Base-by-base conservation (phyloP, 768 basidiomycete species). In the Favolaschia claudopus region DNA sequence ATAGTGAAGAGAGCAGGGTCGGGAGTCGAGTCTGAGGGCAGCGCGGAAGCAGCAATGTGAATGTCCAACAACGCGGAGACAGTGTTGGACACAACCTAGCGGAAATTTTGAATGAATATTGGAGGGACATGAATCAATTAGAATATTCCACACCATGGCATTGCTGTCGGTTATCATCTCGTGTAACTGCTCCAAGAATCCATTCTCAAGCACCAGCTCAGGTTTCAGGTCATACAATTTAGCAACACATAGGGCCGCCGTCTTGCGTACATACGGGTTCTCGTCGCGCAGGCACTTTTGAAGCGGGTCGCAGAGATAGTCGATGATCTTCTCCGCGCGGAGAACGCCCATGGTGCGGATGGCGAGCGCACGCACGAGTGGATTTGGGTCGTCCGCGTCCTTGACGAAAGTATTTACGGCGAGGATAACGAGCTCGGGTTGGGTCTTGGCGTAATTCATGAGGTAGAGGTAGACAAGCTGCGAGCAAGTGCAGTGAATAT, bases 371-470 rank as follows among this genome's bases (percentile, higher is more conserved):
- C 97, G 89, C 24, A 99, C 92, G 52, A 99, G 91, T 0, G 97
- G 97, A 69, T 99, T 99, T 10, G 93, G 88, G 71, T 99, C 97
- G 64, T 96, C 95, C 0, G 95, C 89, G 74, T 99, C 97, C 82
- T 97, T 88, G 63, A 99, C 97, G 71, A 99, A 98, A 8, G 96
- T 99, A 71, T 99, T 99, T 59, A 99, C 97, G 27, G 97, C 97
- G 42, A 99, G 84, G 70, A 99, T 99, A 24, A 63, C 62, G n/a
- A 63, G 57, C 71, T 99, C 97, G 0, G 97, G 97, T 70, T 99
- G 97, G 0, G 96, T 96, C 72, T 97, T 97, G 31, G 96, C 96
- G 66, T 99, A 99, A 80, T 99, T 99, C 92, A 99, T 98, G 58
- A 99, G 88, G 75, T 98, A 98, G 22, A 97, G 85, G 69, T 97